These are phyloP conservation scores for Trichosporon coremiiforme DNA, from an alignment of 1,284 basidiomycete genomes.

Conservation along the genomic window DNA sequence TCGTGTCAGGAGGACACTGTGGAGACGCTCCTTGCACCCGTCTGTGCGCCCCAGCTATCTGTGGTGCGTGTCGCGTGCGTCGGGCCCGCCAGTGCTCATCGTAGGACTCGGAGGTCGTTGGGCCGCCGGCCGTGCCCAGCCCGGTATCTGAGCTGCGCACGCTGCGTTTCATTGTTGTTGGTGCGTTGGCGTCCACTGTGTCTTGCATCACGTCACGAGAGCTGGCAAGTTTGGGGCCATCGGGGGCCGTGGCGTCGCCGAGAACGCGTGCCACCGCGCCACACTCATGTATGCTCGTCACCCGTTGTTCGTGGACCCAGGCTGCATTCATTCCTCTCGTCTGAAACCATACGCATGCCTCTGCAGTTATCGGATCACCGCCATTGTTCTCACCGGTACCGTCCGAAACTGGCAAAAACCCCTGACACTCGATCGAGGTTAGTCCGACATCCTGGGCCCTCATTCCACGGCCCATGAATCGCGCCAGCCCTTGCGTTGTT, in stretches of 20 bases:
- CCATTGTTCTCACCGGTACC: not conserved
- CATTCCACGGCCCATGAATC: not conserved
- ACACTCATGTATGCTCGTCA: not conserved
- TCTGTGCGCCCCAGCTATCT: slow-evolving; percentile 9
- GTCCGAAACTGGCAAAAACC: not conserved
- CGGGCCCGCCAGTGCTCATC: too few species aligned
- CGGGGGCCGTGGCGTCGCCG: too few species aligned
- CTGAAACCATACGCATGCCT: not conserved
- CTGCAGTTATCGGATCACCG: too few species aligned
- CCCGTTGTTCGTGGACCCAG: not conserved
- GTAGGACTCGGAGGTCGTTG: too few species aligned
- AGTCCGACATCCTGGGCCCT: not conserved
- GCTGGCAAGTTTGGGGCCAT: not conserved
- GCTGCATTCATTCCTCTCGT: not conserved
- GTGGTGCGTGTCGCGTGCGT: not conserved
- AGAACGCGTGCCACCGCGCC: not conserved
- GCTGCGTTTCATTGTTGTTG: not conserved
- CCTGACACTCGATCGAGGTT: not conserved
- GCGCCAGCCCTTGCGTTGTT: too few species aligned
- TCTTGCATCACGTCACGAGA: not conserved
- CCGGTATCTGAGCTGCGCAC: too few species aligned
- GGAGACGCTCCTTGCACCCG: not conserved
- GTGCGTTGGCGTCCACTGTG: not conserved
- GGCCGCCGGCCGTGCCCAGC: too few species aligned
- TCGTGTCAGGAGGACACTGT: not conserved